phyloP scores from a whole-genome alignment of 371 early-diverging fungal species.

The Zancudomyces culisetae region DNA sequence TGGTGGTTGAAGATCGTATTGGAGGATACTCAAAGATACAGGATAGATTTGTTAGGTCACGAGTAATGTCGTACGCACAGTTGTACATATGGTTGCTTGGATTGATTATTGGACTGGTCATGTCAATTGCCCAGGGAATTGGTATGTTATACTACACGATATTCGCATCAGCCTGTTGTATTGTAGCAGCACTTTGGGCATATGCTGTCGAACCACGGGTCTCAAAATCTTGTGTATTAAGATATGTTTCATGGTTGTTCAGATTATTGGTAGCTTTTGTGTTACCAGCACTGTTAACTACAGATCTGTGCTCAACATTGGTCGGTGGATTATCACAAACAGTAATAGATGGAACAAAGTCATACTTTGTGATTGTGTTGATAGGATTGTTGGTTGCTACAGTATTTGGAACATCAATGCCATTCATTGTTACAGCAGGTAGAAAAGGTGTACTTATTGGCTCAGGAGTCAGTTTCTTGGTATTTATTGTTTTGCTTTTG shows the following conservation, averaged over 20 bases:
- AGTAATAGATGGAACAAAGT: background rate
- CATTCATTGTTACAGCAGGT: slow-evolving; percentile 1
- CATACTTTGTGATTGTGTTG: background rate
- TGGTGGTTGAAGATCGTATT: background rate
- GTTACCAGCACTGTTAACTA: background rate
- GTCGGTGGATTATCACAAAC: slow-evolving; percentile 1
- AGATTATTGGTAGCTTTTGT: background rate
- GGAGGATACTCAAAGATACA: background rate
- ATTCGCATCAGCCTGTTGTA: background rate
- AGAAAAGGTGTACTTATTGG: background rate
- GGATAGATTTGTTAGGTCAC: background rate
- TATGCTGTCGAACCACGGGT: background rate
- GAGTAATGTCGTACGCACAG: slow-evolving; percentile 1
- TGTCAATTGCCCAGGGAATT: background rate
- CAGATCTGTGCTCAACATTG: background rate
- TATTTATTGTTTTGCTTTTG: background rate
- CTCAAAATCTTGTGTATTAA: background rate
- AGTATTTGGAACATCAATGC: background rate
- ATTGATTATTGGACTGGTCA: background rate
- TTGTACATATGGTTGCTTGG: slow-evolving; percentile 1
- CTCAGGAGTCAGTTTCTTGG: background rate
- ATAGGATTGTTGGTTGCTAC: background rate
- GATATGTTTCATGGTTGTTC: background rate
- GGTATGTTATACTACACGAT: slow-evolving; percentile 3
- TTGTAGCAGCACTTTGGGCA: background rate